Conservation (phyloP, 2,329 filamentous ascomycete genomes). For the Polytolypa hystricis region DNA sequence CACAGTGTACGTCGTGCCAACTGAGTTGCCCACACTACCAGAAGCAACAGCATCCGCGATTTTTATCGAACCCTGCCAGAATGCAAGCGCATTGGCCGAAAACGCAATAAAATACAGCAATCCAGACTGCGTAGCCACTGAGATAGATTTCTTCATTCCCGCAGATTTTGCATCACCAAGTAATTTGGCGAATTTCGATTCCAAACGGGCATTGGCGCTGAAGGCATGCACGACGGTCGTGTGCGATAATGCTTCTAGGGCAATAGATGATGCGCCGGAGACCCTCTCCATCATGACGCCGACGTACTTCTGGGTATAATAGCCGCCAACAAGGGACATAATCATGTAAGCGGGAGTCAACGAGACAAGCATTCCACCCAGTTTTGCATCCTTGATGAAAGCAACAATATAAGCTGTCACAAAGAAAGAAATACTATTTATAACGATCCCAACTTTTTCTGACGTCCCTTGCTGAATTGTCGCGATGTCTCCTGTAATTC, state of each 20-base stretch:
- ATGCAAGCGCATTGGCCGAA: slow-evolving; percentile 52
- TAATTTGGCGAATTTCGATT: slow-evolving; percentile 43
- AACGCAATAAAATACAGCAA: slow-evolving; percentile 54
- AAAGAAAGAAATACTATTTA: slow-evolving; percentile 37
- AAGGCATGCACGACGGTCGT: slow-evolving; percentile 51
- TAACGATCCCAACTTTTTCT: slow-evolving; percentile 39
- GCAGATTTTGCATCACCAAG: slow-evolving; percentile 38
- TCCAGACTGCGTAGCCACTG: slow-evolving; percentile 45
- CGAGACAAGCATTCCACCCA: slow-evolving; percentile 37
- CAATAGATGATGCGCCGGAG: slow-evolving; percentile 47
- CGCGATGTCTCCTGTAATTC: slow-evolving; percentile 37
- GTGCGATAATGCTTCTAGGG: slow-evolving; percentile 47
- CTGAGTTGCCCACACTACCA: slow-evolving; percentile 26
- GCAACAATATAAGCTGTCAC: slow-evolving; percentile 39
- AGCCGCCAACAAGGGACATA: slow-evolving; percentile 34
- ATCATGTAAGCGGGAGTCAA: slow-evolving; percentile 36
- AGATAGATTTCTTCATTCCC: slow-evolving; percentile 45
- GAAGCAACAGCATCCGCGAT: slow-evolving; percentile 28
- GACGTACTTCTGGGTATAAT: slow-evolving; percentile 36
- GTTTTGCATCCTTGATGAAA: slow-evolving; percentile 36
- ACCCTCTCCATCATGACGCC: slow-evolving; percentile 39
- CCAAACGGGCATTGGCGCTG: slow-evolving; percentile 44
- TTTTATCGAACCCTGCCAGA: slow-evolving; percentile 51
- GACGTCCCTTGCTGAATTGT: slow-evolving; percentile 38
- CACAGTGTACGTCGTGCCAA: slow-evolving; percentile 44